Base-by-base conservation (phyloP, 805 yeast species). In the Myxozyma neglecta region DNA sequence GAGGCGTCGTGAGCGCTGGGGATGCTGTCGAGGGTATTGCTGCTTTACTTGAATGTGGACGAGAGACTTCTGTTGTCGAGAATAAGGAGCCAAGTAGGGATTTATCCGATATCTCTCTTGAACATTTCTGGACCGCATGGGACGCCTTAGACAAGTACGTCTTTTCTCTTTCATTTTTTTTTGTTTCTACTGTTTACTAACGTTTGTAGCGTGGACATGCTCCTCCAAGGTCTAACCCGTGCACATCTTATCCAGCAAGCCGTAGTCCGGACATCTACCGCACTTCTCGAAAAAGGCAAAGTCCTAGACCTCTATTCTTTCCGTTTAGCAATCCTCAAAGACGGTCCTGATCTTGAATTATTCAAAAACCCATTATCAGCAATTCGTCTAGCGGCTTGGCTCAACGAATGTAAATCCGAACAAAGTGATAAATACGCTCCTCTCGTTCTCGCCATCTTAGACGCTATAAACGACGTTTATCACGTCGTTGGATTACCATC, bases 21-120 rank as follows among this genome's bases (percentile, higher is more conserved):
- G 99, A 94, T 73, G 90, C 88, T 71, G 97, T 89, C 3, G 97
- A 94, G 71, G 83, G 97, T 0, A 76, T 94, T 8, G 83, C 91
- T 3, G 97, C 98, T 1, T 73, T 93, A 56, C 76, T 94, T 29
- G 97, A 94, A 70, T 61, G 65, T 8, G 74, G 76, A 32, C 54
- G 40, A 29, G 60, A 60, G 39, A 37, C 58, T 44, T 24, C 29
- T 18, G 44, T 72, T 5, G 64, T 62, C 2, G 69, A 69, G 14
- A 70, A 73, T 48, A 71, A 68, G 24, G 70, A 70, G 39, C 71
- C 68, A 6, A 67, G 67, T n/a, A 42, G 9, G 2, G 46, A 42
- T 18, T 47, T 45, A 51, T 57, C 51, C 42, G 42, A 32, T 14
- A 20, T 14, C 44, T 53, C 37, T 3, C 84, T 89, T 7, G 81